These are phyloP conservation scores for Ascocoryne sarcoides DNA, from an alignment of 2,329 filamentous ascomycete species.

Conservation along the genomic window DNA sequence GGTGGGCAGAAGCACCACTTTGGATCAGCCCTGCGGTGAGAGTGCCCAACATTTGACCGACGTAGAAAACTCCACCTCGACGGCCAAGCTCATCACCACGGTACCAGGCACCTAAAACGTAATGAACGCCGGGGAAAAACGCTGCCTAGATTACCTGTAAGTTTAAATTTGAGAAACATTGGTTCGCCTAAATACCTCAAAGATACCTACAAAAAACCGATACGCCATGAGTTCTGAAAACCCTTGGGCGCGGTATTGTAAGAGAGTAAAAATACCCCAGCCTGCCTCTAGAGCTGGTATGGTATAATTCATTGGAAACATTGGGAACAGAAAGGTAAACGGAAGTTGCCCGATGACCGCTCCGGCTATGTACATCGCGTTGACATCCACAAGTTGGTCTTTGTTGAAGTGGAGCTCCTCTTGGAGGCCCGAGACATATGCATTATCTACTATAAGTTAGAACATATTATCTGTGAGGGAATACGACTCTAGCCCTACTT, in stretches of 20 bases:
- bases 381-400: constrained; percentile 38
- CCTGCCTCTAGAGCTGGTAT: constrained; percentile 22
- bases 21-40: constrained; percentile 21
- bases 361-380: constrained; percentile 20
- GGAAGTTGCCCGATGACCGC: constrained; percentile 22
- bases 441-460: constrained; percentile 23
- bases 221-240: constrained; percentile 44
- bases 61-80: constrained; percentile 20
- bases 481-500: constrained; percentile 1
- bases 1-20: constrained; percentile 13
- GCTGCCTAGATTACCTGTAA: no score
- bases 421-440: constrained; percentile 25
- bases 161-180: no score
- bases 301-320: constrained; percentile 22
- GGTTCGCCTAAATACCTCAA: constrained; percentile 35
- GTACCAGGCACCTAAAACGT: constrained; percentile 31
- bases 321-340: constrained; percentile 23
- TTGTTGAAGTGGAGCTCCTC: constrained; percentile 39
- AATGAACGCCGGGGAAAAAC: constrained; percentile 31
- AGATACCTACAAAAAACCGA: constrained; percentile 45
- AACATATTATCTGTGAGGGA: no score
- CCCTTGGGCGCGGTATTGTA: constrained; percentile 30
- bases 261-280: constrained; percentile 23
- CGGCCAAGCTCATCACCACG: constrained; percentile 25
- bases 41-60: constrained; percentile 21